Percentiles rank a stretch among this genome's conserved stretches.
Conservation (phyloP, 2,329 filamentous ascomycete species). For the Zarea fungicola region DNA sequence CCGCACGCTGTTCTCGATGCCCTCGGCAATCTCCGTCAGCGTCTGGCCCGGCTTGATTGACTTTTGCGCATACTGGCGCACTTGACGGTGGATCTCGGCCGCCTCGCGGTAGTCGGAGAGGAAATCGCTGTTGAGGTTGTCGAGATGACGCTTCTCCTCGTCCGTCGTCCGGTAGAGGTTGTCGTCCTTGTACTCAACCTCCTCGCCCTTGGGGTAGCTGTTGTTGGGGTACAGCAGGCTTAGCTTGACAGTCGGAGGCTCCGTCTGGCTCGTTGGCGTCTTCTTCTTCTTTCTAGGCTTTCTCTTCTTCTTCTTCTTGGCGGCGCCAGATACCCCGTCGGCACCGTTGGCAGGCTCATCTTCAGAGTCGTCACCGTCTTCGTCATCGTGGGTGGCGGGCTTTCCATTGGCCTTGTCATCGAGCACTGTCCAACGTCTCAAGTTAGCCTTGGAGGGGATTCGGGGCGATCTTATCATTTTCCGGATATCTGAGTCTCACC, state of each 20-base stretch:
- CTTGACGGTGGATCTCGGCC: constrained; percentile 85
- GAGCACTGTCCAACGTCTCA: constrained; percentile 29
- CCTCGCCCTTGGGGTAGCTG: constrained; percentile 69
- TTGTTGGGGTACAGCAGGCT: constrained; percentile 68
- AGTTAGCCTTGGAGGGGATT: background rate
- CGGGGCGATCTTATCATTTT: background rate
- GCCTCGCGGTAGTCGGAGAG: constrained; percentile 75
- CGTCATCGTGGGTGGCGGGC: constrained; percentile 39
- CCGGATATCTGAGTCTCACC: constrained; percentile 22
- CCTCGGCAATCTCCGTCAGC: constrained; percentile 76
- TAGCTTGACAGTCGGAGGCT: constrained; percentile 66
- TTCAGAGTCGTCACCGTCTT: constrained; percentile 50
- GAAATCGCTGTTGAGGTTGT: constrained; percentile 77
- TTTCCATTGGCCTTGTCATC: constrained; percentile 36
- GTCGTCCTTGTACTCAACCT: constrained; percentile 71
- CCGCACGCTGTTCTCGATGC: constrained; percentile 80
- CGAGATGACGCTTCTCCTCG: constrained; percentile 78
- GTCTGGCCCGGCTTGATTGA: constrained; percentile 76
- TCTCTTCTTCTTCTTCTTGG: constrained; percentile 60
- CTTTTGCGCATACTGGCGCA: constrained; percentile 76
- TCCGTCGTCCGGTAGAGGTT: constrained; percentile 72
- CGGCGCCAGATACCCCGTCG: constrained; percentile 32
- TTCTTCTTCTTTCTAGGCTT: constrained; percentile 83
- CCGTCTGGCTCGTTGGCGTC: constrained; percentile 66
- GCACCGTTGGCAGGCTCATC: constrained; percentile 33